Base-by-base conservation (phyloP, 108 stramenopile species). In the Epithemia pelagica region DNA sequence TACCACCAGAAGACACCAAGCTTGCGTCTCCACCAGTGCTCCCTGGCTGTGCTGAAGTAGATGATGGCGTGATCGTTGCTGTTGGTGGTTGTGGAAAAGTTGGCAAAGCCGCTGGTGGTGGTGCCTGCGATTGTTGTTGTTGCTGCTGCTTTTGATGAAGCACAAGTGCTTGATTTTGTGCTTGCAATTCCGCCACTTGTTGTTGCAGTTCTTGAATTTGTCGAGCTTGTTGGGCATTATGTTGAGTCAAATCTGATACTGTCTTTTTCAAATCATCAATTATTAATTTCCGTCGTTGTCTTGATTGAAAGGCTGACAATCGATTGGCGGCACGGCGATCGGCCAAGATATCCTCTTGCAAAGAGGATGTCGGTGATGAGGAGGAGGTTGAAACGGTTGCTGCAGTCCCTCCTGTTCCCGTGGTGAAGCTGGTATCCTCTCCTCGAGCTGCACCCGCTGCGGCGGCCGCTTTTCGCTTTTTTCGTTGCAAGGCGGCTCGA, bases 221-320 rank as follows among this genome's bases (percentile, higher is more conserved):
- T 55, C 75, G n/a, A 79, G 75, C 5, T 46, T 46, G 37, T 10
- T 15, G 5, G 37, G 37, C 15, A 46, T 46, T 46, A 15, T 15
- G 37, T 65, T 78, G 32, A 70, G 0, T 29, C 37, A 5, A 46
- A 46, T 46, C 37, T 5, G 10, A 10, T 15, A 46, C 37, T 15
- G 5, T 46, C 10, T 5, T 46, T 46, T 81, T 77, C 5, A 84
- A 68, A 22, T 80, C 78, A 68, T 81, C 80, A 56, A 84, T 81
- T 20, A 84, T 67, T 30, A 70, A 73, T 72, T 84, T 84, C 19
- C 80, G 64, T 21, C 83, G 76, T 58, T 78, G 74, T 22, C 82
- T 61, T 23, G 82, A 84, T 52, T 84, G 79, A 69, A 80, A 78
- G 27, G 82, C 82, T 8, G 79, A 78, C 18, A 76, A 66, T 33